Percentiles rank a stretch among this genome's conserved stretches.
Conservation (phyloP, 805 yeast species). For the Candida namnaoensis region DNA sequence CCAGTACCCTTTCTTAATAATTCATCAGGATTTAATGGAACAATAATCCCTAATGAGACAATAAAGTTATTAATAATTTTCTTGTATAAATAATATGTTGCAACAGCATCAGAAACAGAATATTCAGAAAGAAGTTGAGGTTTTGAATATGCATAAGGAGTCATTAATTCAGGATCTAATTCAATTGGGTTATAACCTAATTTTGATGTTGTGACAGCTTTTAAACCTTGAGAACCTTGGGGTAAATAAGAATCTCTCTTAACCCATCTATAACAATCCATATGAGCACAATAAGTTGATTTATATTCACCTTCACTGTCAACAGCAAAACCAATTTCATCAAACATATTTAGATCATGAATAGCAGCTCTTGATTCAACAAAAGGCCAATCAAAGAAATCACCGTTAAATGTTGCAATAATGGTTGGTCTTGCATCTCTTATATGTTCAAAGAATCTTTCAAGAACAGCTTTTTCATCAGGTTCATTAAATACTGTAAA, state of each 20-base stretch:
- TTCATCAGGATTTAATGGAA: conserved; percentile 96
- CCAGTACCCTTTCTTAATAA: conserved; percentile 96
- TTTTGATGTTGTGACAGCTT: conserved; percentile 94
- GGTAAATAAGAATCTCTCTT: conserved; percentile 96
- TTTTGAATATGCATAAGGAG: conserved; percentile 90
- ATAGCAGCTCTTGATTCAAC: conserved; percentile 80
- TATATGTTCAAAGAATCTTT: conserved; percentile 82
- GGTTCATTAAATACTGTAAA: conserved; percentile 87
- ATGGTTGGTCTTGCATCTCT: conserved; percentile 87
- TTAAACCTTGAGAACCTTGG: conserved; percentile 97
- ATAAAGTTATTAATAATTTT: conserved; percentile 97
- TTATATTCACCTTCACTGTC: conserved; percentile 90
- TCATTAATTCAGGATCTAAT: conserved; percentile 95
- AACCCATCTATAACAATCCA: conserved; percentile 98
- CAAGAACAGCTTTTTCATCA: conserved; percentile 68
- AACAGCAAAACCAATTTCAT: conserved; percentile 88
- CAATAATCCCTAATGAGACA: conserved; percentile 88
- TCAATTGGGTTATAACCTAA: conserved; percentile 95
- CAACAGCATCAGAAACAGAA: conserved; percentile 99
- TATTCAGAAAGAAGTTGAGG: conserved; percentile 93
- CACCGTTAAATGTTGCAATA: conserved; percentile 98
- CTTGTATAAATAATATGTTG: conserved; percentile 91
- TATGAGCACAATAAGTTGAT: conserved; percentile 85
- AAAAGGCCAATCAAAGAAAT: conserved; percentile 98
- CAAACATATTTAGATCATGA: conserved; percentile 82